Evolutionary conservation across 2,329 filamentous ascomycete genomes (phyloP).

Genomic region (Pseudogymnoascus sp.): DNA sequence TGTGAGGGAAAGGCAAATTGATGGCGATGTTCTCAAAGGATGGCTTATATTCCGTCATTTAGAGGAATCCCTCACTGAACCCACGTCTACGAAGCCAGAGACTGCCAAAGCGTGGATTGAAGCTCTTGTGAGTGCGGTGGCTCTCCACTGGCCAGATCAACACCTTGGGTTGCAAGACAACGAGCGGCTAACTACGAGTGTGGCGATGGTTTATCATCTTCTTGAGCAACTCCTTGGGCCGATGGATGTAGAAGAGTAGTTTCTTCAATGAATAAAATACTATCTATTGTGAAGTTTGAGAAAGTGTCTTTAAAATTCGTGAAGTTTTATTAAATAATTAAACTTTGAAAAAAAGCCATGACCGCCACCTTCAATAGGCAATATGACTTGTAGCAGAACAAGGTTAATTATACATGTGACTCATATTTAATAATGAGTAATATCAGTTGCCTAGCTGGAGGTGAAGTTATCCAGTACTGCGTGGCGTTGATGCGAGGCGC

Average conservation of each 20-base stretch:
- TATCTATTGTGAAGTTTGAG: neutral
- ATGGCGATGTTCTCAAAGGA: slow-evolving; percentile 57
- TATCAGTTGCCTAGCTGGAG: neutral
- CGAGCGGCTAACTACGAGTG: neutral
- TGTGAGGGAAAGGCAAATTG: slow-evolving; percentile 49
- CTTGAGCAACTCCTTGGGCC: neutral
- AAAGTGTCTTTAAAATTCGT: neutral
- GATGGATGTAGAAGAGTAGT: neutral
- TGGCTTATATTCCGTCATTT: slow-evolving; percentile 43
- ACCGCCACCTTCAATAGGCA: too few relatives aligned
- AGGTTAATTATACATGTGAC: neutral
- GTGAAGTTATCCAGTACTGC: neutral
- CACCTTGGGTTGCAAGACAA: slow-evolving; percentile 6
- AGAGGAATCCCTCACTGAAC: slow-evolving; percentile 33
- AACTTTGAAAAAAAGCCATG: too few relatives aligned
- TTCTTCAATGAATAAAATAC: neutral
- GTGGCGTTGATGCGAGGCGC: neutral
- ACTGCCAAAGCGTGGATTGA: neutral
- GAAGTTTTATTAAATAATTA: too few relatives aligned
- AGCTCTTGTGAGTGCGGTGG: neutral
- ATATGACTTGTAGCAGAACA: neutral
- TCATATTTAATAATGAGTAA: neutral
- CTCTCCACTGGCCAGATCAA: slow-evolving; percentile 28
- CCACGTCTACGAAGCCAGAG: neutral
- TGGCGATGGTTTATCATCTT: neutral